Percentiles rank a stretch among this genome's conserved stretches.
Evolutionary conservation across 2,329 filamentous ascomycete genomes (phyloP).

Genomic region (Paecilomyces variotii): DNA sequence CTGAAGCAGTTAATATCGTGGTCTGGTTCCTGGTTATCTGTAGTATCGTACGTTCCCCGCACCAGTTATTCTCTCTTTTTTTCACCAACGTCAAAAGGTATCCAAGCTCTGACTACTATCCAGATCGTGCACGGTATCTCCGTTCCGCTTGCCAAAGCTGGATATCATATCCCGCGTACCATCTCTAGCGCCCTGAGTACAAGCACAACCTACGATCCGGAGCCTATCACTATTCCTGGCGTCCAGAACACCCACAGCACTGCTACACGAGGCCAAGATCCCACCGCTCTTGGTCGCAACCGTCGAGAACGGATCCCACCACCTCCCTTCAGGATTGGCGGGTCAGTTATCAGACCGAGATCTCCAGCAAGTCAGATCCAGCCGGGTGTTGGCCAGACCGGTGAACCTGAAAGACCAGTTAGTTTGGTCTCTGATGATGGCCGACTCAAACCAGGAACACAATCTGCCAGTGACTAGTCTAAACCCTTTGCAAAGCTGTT

Average conservation of each 20-base stretch:
- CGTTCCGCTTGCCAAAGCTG: constrained; percentile 57
- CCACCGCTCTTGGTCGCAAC: constrained; percentile 18
- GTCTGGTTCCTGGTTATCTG: constrained; percentile 83
- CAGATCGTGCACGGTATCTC: constrained; percentile 73
- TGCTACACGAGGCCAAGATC: constrained; percentile 15
- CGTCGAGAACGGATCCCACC: constrained; percentile 12
- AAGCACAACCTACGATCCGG: constrained; percentile 20
- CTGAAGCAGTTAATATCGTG: constrained; percentile 60
- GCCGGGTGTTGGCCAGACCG: background rate
- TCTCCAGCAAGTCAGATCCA: constrained; percentile 6
- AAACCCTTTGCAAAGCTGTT: background rate
- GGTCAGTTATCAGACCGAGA: constrained; percentile 14
- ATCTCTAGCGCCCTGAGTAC: constrained; percentile 40
- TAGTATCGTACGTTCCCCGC: constrained; percentile 58
- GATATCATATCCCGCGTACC: constrained; percentile 39
- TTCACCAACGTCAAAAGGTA: constrained; percentile 1
- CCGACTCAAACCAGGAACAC: background rate
- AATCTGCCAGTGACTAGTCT: background rate
- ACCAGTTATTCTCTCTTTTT: constrained; percentile 1
- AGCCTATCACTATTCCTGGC: constrained; percentile 21
- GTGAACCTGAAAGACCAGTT: background rate
- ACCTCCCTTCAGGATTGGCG: constrained; percentile 19
- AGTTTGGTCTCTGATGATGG: background rate
- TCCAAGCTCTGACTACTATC: background rate
- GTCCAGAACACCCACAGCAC: constrained; percentile 25